phyloP scores from a whole-genome alignment of 208 protist species.

The Porcisia deanei region DNA sequence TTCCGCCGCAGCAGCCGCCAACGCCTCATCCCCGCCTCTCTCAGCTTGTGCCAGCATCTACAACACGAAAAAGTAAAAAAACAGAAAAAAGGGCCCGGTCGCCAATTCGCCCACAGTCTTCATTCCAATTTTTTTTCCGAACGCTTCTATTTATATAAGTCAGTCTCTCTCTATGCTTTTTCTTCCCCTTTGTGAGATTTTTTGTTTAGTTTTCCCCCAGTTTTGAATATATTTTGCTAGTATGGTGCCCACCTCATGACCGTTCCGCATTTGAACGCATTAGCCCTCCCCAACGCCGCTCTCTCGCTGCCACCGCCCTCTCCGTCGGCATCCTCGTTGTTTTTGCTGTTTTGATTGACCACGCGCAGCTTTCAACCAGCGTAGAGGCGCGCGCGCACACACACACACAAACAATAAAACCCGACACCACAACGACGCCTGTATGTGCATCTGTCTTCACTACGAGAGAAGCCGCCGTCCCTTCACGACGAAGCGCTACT shows the following conservation, averaged over 20 bases:
- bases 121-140: constrained; percentile 10
- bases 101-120: constrained; percentile 2
- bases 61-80: background rate
- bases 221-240: background rate
- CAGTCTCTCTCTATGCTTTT: constrained; percentile 2
- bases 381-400: background rate
- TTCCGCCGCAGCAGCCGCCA: too few relatives aligned
- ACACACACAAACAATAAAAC: too few relatives aligned
- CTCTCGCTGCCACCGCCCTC: background rate
- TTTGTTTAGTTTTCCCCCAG: background rate
- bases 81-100: background rate
- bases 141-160: constrained; percentile 10
- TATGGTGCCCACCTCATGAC: constrained; percentile 12
- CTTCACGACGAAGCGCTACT: background rate
- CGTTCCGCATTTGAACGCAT: background rate
- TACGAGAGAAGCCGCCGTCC: constrained; percentile 3
- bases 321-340: background rate
- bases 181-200: background rate
- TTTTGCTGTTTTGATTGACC: background rate
- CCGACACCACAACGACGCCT: background rate
- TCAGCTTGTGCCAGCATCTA: background rate
- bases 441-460: constrained; percentile 4
- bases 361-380: background rate
- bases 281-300: background rate
- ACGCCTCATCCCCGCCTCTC: background rate